Evolutionary conservation across 1,284 basidiomycete genomes (phyloP), one percentile per base, ranked within the genome.

Genomic region (Malassezia nana): DNA sequence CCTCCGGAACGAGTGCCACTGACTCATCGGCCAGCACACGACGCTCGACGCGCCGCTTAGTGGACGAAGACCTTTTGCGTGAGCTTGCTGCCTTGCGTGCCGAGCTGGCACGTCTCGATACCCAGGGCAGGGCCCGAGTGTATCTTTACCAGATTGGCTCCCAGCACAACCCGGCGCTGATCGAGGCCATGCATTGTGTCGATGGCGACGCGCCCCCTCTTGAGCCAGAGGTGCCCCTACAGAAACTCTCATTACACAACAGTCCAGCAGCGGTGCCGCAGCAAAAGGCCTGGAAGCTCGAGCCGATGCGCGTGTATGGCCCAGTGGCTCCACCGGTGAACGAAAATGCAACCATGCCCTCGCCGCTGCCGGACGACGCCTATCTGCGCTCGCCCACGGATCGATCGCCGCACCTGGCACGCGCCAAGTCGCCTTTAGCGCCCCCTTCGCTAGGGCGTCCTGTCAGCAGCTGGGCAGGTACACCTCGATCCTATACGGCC

Each of bases 111-210:
- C 52, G 48, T 5, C 53, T 60, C 18, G 65, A 66, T 55, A 51
- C 49, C 9, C 52, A 57, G 18, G 59, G 62, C 15, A 52, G 47
- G 18, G 57, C 59, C 5, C 52, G 58, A 26, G 65, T 65, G 13
- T 63, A 69, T 40, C 55, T 69, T 16, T 69, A 69, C 52, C 62
- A 67, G 28, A 66, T 69, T 39, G 66, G 67, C 28, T 57, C 63
- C 38, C 46, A 50, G 25, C 52, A 64, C 61, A 69, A 69, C 40
- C 66, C 66, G 1, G 64, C 66, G 2, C 60, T 62, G 31, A 44
- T 54, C 15, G 4, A 24, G 18, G 45, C 32, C 13, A 16, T 8
- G 3, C 40, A 42, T 6, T 42, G 26, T 26, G 26, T 42, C 3
- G 24, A 42, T 15, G 35, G 35, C 8, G 35, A 38, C 8, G 35